Base-by-base conservation (phyloP, 768 basidiomycete species). In the Kwoniella shandongensis region DNA sequence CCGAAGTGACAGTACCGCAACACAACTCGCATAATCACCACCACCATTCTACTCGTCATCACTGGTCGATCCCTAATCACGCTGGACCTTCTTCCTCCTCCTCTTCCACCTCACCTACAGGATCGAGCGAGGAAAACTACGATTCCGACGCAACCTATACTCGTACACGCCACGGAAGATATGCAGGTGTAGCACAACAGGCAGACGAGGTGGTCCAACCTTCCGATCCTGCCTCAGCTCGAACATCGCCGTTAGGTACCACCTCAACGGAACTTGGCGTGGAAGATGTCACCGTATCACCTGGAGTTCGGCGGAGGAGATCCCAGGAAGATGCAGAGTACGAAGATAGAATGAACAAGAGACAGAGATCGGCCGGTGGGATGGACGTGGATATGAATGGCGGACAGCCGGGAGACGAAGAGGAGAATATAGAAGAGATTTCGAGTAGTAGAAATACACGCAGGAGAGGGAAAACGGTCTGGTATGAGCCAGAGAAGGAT, bases 401-500 rank as follows among this genome's bases (percentile, higher is more conserved):
- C 18, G 25, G 4, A 26, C 32, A 32, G 13, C 7, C 32, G 32
- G 13, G 32, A 32, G n/a, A 32, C 13, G 35, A 30, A 1, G 57
- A 38, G 20, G 61, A 51, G 25, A 39, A 50, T 23, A 41, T 57
- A 23, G 57, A 52, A 15, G 48, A 56, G 29, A 48, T 51, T 13
- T 35, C 23, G 10, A 40, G 41, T 22, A 15, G 25, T 29, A 38
- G 22, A 39, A 45, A 45, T 27, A 29, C 44, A 17, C 15, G 53
- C 18, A 23, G 39, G 22, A 50, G 36, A 20, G 32, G 48, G 10
- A 51, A 51, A 25, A 69, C 65, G 8, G 40, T 39, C 26, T 72
- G 67, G 66, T 53, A 67, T 46, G 70, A 72, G 46, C 70, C 68
- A 36, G 70, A 72, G 46, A 69, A 66, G 54, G 70, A 72, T 57